phyloP scores from a whole-genome alignment of 495 filamentous ascomycete genomes.

The Daldinia loculata region DNA sequence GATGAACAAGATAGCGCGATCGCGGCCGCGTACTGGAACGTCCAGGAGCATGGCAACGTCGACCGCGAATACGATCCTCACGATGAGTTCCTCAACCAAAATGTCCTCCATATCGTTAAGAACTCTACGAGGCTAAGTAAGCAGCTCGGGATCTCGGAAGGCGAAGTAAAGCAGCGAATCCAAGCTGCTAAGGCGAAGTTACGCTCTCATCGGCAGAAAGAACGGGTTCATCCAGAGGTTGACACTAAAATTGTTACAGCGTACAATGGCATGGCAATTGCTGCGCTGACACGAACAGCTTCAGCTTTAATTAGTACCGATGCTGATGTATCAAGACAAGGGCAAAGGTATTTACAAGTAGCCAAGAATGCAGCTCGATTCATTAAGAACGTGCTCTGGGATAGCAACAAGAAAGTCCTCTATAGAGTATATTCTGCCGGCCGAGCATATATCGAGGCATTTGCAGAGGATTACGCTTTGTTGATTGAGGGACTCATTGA shows the following conservation, averaged over 20 bases:
- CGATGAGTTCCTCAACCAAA: conserved; percentile 92
- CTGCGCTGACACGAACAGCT: conserved; percentile 77
- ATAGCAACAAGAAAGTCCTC: conserved; percentile 67
- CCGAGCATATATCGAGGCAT: conserved; percentile 73
- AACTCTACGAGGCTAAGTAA: conserved; percentile 73
- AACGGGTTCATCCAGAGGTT: conserved; percentile 78
- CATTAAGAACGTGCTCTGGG: conserved; percentile 80
- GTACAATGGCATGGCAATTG: conserved; percentile 92
- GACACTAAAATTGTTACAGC: conserved; percentile 91
- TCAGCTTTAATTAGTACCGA: conserved; percentile 71
- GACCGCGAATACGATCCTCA: conserved; percentile 83
- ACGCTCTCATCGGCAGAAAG: conserved; percentile 73
- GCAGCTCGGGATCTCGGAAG: conserved; percentile 77
- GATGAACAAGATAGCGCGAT: conserved; percentile 69
- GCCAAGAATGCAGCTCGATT: conserved; percentile 78
- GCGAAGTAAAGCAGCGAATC: conserved; percentile 78
- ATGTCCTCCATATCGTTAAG: conserved; percentile 59
- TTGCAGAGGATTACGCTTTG: conserved; percentile 97
- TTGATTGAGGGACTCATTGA: conserved; percentile 84
- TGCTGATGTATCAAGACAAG: conserved; percentile 55
- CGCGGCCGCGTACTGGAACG: conserved; percentile 85
- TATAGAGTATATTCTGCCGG: conserved; percentile 82
- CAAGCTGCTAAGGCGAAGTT: conserved; percentile 73
- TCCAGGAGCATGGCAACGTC: conserved; percentile 89
- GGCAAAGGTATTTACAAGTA: conserved; percentile 64